Evolutionary conservation across 768 basidiomycete genomes (phyloP).

Genomic region (Boletus tomentosulus): DNA sequence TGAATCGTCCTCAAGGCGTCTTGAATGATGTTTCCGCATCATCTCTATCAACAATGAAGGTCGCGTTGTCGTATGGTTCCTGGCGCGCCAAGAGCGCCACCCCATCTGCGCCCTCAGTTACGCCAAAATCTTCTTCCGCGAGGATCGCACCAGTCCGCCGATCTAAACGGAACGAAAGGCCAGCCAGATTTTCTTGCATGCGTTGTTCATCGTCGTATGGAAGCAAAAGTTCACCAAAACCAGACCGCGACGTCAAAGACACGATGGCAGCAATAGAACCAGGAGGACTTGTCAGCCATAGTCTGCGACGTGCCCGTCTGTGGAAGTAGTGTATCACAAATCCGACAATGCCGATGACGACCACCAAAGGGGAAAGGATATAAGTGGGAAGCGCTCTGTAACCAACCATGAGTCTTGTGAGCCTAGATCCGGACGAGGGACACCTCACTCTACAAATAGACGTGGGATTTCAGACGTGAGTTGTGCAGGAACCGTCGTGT

Average conservation of each 20-base stretch:
- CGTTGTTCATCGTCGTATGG: conserved; percentile 51
- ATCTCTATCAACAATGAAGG: conserved; percentile 2
- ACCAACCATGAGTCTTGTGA: conserved; percentile 1
- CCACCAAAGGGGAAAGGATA: conserved; percentile 43
- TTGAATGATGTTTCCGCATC: conserved; percentile 3
- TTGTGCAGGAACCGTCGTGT: conserved; percentile 36
- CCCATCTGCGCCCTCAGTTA: conserved; percentile 6
- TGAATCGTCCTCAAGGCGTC: not conserved
- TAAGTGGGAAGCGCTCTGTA: conserved; percentile 52
- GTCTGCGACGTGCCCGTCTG: conserved; percentile 40
- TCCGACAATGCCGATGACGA: conserved; percentile 47
- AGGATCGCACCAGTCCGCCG: conserved; percentile 57
- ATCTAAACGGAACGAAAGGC: conserved; percentile 53
- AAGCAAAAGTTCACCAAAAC: conserved; percentile 56
- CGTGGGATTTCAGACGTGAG: conserved; percentile 43
- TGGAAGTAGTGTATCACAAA: conserved; percentile 46
- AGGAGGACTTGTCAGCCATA: conserved; percentile 52
- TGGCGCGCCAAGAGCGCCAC: conserved; percentile 13
- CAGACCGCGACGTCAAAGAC: conserved; percentile 56
- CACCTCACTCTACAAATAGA: conserved; percentile 54
- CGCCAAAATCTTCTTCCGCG: conserved; percentile 42
- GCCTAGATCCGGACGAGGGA: not conserved
- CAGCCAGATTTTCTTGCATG: conserved; percentile 46
- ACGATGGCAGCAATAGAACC: conserved; percentile 57
- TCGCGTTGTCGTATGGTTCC: conserved; percentile 2